A percentile compares a stretch with the other conserved stretches of the same genome.
These are phyloP conservation scores for Fraxinus dipetala DNA, from an alignment of 305 asterid genomes.

Conservation along the genomic window DNA sequence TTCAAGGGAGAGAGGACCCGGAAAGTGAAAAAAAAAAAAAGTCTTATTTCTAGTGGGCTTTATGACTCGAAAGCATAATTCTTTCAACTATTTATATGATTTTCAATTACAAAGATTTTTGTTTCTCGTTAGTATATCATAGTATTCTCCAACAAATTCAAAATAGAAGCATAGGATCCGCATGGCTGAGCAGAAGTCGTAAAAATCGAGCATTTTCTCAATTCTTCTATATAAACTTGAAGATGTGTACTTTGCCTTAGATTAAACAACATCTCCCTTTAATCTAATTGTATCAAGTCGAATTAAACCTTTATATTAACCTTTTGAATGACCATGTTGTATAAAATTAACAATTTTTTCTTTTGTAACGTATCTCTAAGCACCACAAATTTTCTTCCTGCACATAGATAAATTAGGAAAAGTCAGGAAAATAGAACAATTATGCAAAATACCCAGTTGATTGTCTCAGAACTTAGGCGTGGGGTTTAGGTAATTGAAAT, in stretches of 20 bases:
- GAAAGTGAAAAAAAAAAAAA: neutral
- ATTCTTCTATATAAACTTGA: neutral
- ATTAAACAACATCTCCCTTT: neutral
- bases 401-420: neutral
- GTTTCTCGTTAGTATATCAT: no score
- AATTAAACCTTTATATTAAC: neutral
- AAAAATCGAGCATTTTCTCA: neutral
- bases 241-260: no score
- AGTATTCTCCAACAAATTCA: neutral
- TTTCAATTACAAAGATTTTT: neutral
- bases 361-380: neutral
- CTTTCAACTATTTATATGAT: neutral
- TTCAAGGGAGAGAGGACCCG: neutral
- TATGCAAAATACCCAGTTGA: neutral
- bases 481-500: neutral
- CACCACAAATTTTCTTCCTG: neutral
- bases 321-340: neutral
- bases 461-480: neutral
- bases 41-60: neutral
- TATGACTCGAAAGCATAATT: neutral
- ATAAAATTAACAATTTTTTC: neutral
- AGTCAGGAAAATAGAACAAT: neutral
- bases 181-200: neutral
- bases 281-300: neutral
- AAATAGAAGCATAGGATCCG: neutral